phyloP scores from a whole-genome alignment of 108 stramenopile species.

The Nitzschia putrida region DNA sequence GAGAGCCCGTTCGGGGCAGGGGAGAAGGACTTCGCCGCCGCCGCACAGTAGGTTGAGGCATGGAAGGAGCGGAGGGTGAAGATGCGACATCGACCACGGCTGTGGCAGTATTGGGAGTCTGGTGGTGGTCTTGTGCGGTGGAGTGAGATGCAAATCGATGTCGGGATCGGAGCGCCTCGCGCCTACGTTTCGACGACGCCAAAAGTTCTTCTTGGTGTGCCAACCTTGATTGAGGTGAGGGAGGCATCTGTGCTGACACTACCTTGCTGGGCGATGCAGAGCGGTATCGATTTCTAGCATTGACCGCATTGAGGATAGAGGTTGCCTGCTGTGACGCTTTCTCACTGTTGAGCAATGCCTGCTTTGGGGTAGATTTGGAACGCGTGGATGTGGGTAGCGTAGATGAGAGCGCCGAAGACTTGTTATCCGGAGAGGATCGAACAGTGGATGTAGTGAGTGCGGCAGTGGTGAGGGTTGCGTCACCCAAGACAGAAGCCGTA shows the following conservation, averaged over 20 bases:
- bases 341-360: conserved; percentile 8
- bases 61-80: not conserved
- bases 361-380: conserved; percentile 1
- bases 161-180: not conserved
- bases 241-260: not conserved
- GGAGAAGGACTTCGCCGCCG: not conserved
- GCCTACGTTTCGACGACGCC: not conserved
- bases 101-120: not conserved
- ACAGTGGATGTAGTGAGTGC: conserved; percentile 14
- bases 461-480: conserved; percentile 7
- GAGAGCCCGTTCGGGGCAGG: not conserved
- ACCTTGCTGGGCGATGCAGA: conserved; percentile 5
- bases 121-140: not conserved
- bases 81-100: not conserved
- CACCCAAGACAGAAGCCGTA: not conserved
- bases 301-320: conserved; percentile 8
- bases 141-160: not conserved
- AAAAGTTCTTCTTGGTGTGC: conserved; percentile 8
- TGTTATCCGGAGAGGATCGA: not conserved
- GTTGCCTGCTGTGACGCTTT: conserved; percentile 6
- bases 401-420: not conserved
- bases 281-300: conserved; percentile 1
- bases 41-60: not conserved
- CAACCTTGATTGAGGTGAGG: not conserved
- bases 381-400: not conserved